Conservation (phyloP, 257 asterid genomes). For the Coffea eugenioides region DNA sequence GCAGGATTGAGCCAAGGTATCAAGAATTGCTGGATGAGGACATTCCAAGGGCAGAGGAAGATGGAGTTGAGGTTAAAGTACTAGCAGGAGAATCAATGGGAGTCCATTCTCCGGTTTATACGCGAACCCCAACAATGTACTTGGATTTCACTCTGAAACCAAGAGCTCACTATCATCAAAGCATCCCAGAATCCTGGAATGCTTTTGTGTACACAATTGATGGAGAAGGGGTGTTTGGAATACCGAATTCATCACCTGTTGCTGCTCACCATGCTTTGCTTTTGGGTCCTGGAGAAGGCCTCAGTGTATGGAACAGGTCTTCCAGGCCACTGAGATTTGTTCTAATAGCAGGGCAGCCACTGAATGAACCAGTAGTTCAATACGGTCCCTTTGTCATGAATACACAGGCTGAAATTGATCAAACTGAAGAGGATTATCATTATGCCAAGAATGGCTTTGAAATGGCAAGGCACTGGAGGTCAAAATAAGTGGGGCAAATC, state of each 20-base stretch:
- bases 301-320: constrained; percentile 80
- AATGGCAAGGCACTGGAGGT: constrained; percentile 72
- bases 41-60: constrained; percentile 60
- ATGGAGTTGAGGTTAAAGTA: constrained; percentile 72
- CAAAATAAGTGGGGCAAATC: constrained; percentile 35
- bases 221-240: constrained; percentile 79
- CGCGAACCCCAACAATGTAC: constrained; percentile 88
- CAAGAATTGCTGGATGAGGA: constrained; percentile 68
- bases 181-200: constrained; percentile 74
- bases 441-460: constrained; percentile 83
- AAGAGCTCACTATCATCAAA: constrained; percentile 53
- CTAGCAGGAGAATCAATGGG: constrained; percentile 97
- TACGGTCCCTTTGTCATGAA: constrained; percentile 98
- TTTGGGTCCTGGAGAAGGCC: constrained; percentile 80
- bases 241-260: constrained; percentile 35
- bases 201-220: constrained; percentile 65
- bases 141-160: constrained; percentile 72
- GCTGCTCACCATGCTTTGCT: constrained; percentile 72
- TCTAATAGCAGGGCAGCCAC: constrained; percentile 76
- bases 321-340: constrained; percentile 57
- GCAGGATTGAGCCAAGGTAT: constrained; percentile 85
- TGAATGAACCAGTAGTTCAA: constrained; percentile 79
- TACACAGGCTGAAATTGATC: constrained; percentile 75
- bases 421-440: constrained; percentile 75
- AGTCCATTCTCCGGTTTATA: constrained; percentile 70